Base-by-base conservation (phyloP, 345 rosid genomes). In the Lagerstroemia speciosa region DNA sequence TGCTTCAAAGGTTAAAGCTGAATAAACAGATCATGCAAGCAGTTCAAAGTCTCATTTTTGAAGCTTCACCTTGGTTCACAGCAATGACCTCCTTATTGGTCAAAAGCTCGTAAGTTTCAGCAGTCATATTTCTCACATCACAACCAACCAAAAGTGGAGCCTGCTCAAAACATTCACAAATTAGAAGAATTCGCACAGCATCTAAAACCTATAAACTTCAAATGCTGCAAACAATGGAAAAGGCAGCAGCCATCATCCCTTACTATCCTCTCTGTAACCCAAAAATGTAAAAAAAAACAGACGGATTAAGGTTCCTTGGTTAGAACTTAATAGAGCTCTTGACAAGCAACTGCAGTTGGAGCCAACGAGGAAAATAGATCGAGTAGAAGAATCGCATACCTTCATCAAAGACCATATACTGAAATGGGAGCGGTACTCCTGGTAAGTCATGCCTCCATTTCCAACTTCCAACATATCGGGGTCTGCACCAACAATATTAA, bases 381-480 rank as follows among this genome's bases (percentile, higher is more conserved):
- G 31, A 33, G 57, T 50, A 60, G 41, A 5, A 58, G 62, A 43
- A 40, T 63, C 72, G 60, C 58, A 65, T 38, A 87, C 97, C 95
- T 94, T 94, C 92, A 91, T 87, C 87, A 94, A 76, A 79, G 97
- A 93, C 98, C 99, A 94, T 67, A 94, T 91, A 81, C 99, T 89
- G 71, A 91, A 94, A 78, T 94, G 99, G 65, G 95, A 84, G 38
- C 89, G 92, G 67, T 94, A 89, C 77, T 94, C 99, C 69, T 78
- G 80, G 76, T 78, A 84, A 66, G 80, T 88, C 99, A 94, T 94
- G 75, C 99, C 98, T 71, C 93, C 98, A 69, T 94, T 94, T 11
- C 99, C 99, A 72, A 94, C 98, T 83, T 94, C 99, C 78, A 91
- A 69, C 99, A 94, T 94, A 79, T 94, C 99, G 40, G 99, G 99